These are phyloP conservation scores for Penicillium sp. DNA, from an alignment of 2,329 filamentous ascomycete species.

Conservation along the genomic window DNA sequence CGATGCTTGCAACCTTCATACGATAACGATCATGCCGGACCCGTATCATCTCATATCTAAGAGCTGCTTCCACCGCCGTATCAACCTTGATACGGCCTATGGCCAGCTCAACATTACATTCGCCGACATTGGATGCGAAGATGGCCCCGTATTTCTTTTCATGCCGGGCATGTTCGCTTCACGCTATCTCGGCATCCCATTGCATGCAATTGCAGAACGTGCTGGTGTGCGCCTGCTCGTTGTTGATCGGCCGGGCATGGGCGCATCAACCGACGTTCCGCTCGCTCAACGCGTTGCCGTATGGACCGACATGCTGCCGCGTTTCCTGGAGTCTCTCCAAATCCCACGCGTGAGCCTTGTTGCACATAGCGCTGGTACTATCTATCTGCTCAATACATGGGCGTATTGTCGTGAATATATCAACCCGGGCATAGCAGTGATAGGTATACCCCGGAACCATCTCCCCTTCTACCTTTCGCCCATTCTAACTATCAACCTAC, in stretches of 20 bases:
- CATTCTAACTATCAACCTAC: slow-evolving; percentile 21
- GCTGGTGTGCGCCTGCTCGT: slow-evolving; percentile 25
- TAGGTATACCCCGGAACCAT: slow-evolving; percentile 22
- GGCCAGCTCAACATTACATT: slow-evolving; percentile 22
- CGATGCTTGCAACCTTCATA: too few species aligned
- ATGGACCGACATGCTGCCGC: slow-evolving; percentile 45
- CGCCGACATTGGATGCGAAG: slow-evolving; percentile 21
- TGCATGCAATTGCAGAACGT: slow-evolving; percentile 24
- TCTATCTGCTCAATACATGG: slow-evolving; percentile 45
- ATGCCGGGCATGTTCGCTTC: slow-evolving; percentile 31
- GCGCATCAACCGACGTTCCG: slow-evolving; percentile 42
- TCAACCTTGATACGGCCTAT: slow-evolving; percentile 17
- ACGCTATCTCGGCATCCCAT: slow-evolving; percentile 21
- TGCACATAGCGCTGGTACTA: slow-evolving; percentile 44
- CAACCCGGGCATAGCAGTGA: slow-evolving; percentile 6
- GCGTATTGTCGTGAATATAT: slow-evolving; percentile 12
- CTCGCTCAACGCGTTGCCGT: slow-evolving; percentile 36
- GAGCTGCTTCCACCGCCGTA: slow-evolving; percentile 22
- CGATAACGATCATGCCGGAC: too few species aligned
- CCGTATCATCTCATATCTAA: slow-evolving; percentile 21
- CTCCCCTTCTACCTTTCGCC: neutral
- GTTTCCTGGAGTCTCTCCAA: slow-evolving; percentile 36
- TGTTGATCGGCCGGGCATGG: slow-evolving; percentile 30
- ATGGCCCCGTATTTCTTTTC: slow-evolving; percentile 18
- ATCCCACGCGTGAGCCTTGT: slow-evolving; percentile 35